phyloP scores from a whole-genome alignment of 2,329 filamentous ascomycete species.

The Setomelanomma holmii region DNA sequence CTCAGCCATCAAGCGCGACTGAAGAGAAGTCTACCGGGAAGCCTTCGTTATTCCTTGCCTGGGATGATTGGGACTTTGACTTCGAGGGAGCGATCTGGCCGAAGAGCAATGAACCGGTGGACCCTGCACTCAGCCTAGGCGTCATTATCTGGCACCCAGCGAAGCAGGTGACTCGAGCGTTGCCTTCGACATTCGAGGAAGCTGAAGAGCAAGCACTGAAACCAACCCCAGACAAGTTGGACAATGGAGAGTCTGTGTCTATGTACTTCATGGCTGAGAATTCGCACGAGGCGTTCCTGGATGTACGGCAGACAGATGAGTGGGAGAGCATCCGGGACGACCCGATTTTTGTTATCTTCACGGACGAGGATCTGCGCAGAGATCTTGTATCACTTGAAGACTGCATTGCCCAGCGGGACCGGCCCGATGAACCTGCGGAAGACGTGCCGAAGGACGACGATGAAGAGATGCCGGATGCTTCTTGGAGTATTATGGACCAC shows the following conservation, averaged over 20 bases:
- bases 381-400: conserved; percentile 53
- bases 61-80: conserved; percentile 53
- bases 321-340: conserved; percentile 60
- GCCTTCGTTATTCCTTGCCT: conserved; percentile 41
- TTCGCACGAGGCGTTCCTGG: conserved; percentile 53
- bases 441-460: conserved; percentile 33
- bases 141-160: conserved; percentile 56
- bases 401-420: conserved; percentile 51
- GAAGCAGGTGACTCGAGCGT: conserved; percentile 50
- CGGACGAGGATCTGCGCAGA: conserved; percentile 45
- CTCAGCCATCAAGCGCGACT: conserved; percentile 22
- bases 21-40: conserved; percentile 32
- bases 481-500: conserved; percentile 49
- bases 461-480: conserved; percentile 43
- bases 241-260: conserved; percentile 57
- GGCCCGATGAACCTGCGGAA: conserved; percentile 39
- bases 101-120: conserved; percentile 54
- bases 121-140: conserved; percentile 54
- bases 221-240: conserved; percentile 43
- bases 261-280: conserved; percentile 56
- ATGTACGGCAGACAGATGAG: conserved; percentile 57
- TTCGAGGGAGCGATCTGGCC: conserved; percentile 55
- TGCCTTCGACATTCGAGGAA: conserved; percentile 53
- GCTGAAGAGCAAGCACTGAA: conserved; percentile 53
- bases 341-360: conserved; percentile 58